These are phyloP conservation scores for Solanum piurae DNA, from an alignment of 257 asterid genomes.

Conservation along the genomic window DNA sequence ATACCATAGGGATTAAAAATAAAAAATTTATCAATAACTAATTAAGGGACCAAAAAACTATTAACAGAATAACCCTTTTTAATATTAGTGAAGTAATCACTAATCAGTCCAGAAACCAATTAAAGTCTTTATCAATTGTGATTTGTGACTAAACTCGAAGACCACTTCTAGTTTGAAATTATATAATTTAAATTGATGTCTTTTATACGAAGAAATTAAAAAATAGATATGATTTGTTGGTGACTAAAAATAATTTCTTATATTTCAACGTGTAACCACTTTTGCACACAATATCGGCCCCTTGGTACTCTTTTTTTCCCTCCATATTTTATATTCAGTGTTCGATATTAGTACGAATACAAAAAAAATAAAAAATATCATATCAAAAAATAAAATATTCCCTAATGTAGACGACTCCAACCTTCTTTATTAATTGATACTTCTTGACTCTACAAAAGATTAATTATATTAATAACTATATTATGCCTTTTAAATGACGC, in stretches of 20 bases:
- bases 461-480: too few relatives aligned
- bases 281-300: neutral
- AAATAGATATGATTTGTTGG: neutral
- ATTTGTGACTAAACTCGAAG: neutral
- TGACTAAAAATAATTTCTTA: neutral
- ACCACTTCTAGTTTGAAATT: neutral
- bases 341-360: rapidly evolving
- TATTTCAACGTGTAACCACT: neutral
- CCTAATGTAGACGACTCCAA: too few relatives aligned
- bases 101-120: neutral
- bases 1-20: too few relatives aligned
- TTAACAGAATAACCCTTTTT: neutral
- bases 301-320: neutral
- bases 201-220: neutral
- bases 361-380: too few relatives aligned
- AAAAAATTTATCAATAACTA: too few relatives aligned
- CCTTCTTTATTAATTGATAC: too few relatives aligned
- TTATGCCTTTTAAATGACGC: too few relatives aligned
- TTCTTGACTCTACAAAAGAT: too few relatives aligned
- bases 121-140: neutral
- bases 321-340: rapidly evolving
- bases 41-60: neutral
- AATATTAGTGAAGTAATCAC: neutral
- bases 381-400: too few relatives aligned
- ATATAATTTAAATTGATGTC: too few relatives aligned